Base-by-base conservation (phyloP, 345 rosid species). In the Combretum micranthum region DNA sequence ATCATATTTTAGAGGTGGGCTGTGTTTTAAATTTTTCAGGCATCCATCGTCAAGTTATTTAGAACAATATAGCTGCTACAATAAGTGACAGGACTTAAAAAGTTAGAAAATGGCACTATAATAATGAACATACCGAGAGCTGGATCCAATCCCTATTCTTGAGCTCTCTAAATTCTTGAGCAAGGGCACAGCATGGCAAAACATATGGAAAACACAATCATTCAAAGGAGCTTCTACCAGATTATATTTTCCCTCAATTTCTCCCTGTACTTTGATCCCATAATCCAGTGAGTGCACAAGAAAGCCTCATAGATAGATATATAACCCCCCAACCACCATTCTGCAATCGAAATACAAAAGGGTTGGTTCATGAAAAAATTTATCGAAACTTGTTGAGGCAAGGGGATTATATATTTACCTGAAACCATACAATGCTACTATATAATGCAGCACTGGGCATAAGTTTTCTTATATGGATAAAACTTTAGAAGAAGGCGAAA, bases 91-190 rank as follows among this genome's bases (percentile, higher is more conserved):
- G 9, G 10, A 11, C 39, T 11, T 32, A 32, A 32, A 32, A 11
- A 32, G 39, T 32, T 32, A 32, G 39, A 32, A 32, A 32, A 32
- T 5, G 9, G 39, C 39, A 32, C 39, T 32, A 32, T 9, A 32
- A 32, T 32, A n/a, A n/a, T n/a, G n/a, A 8, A 2, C 16, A 20
- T 70, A 77, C 83, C 86, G 57, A 72, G 53, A 65, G 80, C 63
- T 51, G 80, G 83, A 71, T 81, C 76, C 23, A 70, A 70, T 53
- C 71, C 53, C 79, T 68, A 49, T 32, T 56, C 52, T 68, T 64
- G 64, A 81, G 83, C 66, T 75, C 86, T 65, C 85, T 67, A 39
- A 61, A 75, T 64, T 81, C 83, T 55, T 75, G 84, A 56, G 75
- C 61, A 56, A 80, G 79, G 44, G 81, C 69, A 61, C 81, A 76